These are phyloP conservation scores for Wickerhamomyces canadensis DNA, from an alignment of 805 yeast species.

Conservation along the genomic window DNA sequence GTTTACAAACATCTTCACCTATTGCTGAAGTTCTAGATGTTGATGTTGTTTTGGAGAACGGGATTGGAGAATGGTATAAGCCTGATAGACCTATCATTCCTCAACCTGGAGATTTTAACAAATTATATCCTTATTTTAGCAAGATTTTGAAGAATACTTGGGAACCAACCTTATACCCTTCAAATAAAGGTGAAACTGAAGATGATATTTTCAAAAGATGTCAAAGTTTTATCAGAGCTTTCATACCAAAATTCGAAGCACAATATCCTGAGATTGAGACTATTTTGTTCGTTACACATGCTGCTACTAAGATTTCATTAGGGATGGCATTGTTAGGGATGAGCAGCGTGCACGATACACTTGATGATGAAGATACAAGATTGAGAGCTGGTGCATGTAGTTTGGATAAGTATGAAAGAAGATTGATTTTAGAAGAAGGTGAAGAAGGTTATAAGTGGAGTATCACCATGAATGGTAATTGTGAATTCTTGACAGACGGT, in stretches of 20 bases:
- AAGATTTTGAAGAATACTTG: conserved; percentile 41
- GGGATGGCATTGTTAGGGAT: conserved; percentile 70
- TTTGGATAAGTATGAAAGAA: conserved; percentile 52
- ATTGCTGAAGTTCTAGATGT: conserved; percentile 53
- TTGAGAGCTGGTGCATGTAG: conserved; percentile 83
- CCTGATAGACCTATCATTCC: conserved; percentile 67
- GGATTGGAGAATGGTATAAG: conserved; percentile 90
- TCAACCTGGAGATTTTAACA: conserved; percentile 50
- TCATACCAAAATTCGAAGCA: conserved; percentile 53
- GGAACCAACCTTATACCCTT: conserved; percentile 55
- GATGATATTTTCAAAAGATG: conserved; percentile 65
- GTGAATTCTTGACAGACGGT: conserved; percentile 66
- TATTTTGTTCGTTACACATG: conserved; percentile 80
- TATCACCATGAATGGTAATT: conserved; percentile 63
- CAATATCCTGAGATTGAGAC: conserved; percentile 56
- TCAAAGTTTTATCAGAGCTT: conserved; percentile 42
- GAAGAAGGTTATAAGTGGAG: conserved; percentile 44
- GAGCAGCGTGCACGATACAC: conserved; percentile 41
- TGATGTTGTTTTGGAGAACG: conserved; percentile 66
- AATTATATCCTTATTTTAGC: conserved; percentile 50
- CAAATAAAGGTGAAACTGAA: conserved; percentile 66
- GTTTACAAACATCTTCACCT: conserved; percentile 77
- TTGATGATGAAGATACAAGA: conserved; percentile 40
- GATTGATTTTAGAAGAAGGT: conserved; percentile 12
- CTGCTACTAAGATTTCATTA: conserved; percentile 85